phyloP scores from a whole-genome alignment of 257 asterid genomes.

The Solanum bukasovii region DNA sequence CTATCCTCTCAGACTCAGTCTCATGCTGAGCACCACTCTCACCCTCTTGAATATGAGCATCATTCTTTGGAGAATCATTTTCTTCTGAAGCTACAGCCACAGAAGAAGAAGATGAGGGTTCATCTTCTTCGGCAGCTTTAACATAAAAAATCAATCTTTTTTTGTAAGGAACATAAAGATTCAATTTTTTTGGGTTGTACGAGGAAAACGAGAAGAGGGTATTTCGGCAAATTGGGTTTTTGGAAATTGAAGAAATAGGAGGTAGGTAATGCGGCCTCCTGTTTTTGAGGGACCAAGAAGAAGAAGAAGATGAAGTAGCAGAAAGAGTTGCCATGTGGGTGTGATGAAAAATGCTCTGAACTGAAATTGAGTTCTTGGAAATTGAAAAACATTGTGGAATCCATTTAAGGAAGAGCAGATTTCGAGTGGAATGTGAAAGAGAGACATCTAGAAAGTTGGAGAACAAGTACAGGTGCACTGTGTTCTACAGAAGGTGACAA shows the following conservation, averaged over 20 bases:
- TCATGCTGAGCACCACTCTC: conserved; percentile 1
- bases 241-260: conserved; percentile 8
- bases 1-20: conserved; percentile 11
- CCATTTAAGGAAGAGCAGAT: not conserved
- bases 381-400: not conserved
- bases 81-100: conserved; percentile 46
- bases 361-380: not conserved
- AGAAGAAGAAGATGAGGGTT: conserved; percentile 32
- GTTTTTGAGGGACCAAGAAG: conserved; percentile 13
- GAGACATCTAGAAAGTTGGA: conserved; percentile 51
- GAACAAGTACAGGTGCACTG: conserved; percentile 34
- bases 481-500: conserved; percentile 12
- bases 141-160: conserved; percentile 38
- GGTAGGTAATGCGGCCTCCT: not conserved
- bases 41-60: conserved; percentile 8
- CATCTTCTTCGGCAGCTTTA: conserved; percentile 39
- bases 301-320: conserved; percentile 23
- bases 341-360: not conserved
- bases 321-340: conserved; percentile 38
- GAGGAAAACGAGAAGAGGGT: conserved; percentile 8
- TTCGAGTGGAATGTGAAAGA: conserved; percentile 6
- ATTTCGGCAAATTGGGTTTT: conserved; percentile 11
- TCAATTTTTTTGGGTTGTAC: conserved; percentile 24
- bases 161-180: not conserved
- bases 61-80: conserved; percentile 13